Base-by-base conservation (phyloP, 805 yeast genomes). In the Wickerhamomyces rabaulensis region DNA sequence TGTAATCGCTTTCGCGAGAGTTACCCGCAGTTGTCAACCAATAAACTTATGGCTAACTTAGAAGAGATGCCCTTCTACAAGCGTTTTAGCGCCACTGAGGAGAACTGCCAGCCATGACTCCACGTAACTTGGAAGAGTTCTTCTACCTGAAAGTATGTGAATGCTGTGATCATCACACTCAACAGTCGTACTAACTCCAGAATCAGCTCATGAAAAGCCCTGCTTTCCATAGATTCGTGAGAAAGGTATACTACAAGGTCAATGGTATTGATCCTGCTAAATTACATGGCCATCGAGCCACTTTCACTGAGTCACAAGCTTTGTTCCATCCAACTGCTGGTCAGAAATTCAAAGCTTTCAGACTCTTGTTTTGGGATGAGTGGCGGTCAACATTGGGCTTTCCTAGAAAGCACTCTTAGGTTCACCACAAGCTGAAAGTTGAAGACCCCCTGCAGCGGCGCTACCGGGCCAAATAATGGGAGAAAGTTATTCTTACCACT, bases 291-390 rank as follows among this genome's bases (percentile, higher is more conserved):
- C 40, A 44, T 46, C 46, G 54, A 2, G 48, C 50, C 1, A 50
- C 55, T n/a, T 53, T 56, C 63, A 50, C 53, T 8, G 42, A 52
- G 10, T 45, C 49, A 8, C 55, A 56, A 29, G 48, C 52, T 1
- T 16, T 54, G 2, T 56, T 56, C 43, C 49, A 57, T 29, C 89
- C 91, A 3, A 76, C 85, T 0, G 33, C 61, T 1, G 45, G 55
- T 19, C 90, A 85, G 39, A 81, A 75, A 56, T 55, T 76, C 39
- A 82, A 76, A 46, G 92, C 92, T 0, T 83, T 71, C 55, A 62
- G 82, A 35, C 55, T 75, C 15, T 56, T 86, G 15, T 83, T 85
- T 65, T 61, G 67, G 54, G 82, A 82, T 49, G 94, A 86, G 60
- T 51, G 83, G 57, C 76, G 79, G 52, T 64, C 73, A 22, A 63